phyloP scores from a whole-genome alignment of 192 early-diverging fungal genomes.

The Spizellomyces sp. region DNA sequence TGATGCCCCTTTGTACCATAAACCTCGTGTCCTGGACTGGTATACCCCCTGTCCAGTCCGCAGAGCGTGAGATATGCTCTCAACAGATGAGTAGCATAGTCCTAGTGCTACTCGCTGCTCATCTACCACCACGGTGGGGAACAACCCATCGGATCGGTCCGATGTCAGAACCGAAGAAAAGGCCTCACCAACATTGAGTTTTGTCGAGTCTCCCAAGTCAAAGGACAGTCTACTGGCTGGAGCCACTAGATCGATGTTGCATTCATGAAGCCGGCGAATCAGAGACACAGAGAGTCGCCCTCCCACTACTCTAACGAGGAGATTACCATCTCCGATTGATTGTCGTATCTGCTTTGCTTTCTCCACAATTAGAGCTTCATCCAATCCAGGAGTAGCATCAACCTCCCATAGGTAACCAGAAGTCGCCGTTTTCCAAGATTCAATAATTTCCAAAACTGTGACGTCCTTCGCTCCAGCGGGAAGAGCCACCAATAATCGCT shows the following conservation, averaged over 20 bases:
- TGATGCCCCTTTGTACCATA: conserved; percentile 96
- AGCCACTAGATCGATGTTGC: conserved; percentile 11
- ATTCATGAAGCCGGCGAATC: not conserved
- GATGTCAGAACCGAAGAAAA: conserved; percentile 48
- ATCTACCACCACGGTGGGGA: conserved; percentile 92
- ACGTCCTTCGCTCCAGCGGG: not conserved
- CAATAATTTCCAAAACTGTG: not conserved
- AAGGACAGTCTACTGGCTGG: not conserved
- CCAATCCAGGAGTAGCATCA: not conserved
- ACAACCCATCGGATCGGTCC: conserved; percentile 90
- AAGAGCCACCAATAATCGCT: conserved; percentile 24
- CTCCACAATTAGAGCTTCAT: not conserved
- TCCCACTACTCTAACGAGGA: not conserved
- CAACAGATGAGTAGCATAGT: conserved; percentile 85
- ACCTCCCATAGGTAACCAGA: not conserved
- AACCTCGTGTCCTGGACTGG: conserved; percentile 80
- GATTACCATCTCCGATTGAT: not conserved
- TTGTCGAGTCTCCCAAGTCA: not conserved
- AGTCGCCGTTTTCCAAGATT: not conserved
- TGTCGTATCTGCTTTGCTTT: not conserved
- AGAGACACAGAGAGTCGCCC: not conserved
- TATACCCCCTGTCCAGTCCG: conserved; percentile 85
- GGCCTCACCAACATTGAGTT: conserved; percentile 32
- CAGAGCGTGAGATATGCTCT: conserved; percentile 82
- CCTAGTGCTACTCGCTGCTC: conserved; percentile 87